Evolutionary conservation across 2,329 filamentous ascomycete genomes (phyloP).

Genomic region (Aspergillus viridinutans): DNA sequence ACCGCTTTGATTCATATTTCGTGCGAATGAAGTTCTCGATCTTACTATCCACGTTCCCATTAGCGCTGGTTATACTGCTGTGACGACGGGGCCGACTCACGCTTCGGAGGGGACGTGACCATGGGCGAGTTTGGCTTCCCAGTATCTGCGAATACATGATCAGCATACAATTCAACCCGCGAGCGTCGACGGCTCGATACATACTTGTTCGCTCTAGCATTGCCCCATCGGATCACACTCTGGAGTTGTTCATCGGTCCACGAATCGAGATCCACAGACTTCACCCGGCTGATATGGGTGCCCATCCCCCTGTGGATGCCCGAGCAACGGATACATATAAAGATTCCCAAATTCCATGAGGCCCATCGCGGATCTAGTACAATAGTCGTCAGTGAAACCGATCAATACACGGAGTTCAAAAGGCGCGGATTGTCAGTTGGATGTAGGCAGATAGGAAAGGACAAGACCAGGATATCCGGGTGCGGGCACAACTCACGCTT

Average conservation of each 20-base stretch:
- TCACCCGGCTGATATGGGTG: slow-evolving; percentile 96
- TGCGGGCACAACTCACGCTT: slow-evolving; percentile 64
- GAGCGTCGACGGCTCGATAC: slow-evolving; percentile 19
- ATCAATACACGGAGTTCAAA: not conserved
- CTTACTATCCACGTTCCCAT: slow-evolving; percentile 52
- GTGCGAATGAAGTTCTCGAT: slow-evolving; percentile 99
- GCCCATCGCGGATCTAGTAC: slow-evolving; percentile 89
- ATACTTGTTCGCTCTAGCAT: slow-evolving; percentile 89
- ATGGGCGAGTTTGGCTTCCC: slow-evolving; percentile 88
- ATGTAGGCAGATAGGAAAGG: not conserved
- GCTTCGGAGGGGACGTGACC: slow-evolving; percentile 92
- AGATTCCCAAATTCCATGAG: slow-evolving; percentile 96
- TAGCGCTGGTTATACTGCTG: slow-evolving; percentile 5
- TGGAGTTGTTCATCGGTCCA: slow-evolving; percentile 98
- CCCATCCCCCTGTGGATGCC: slow-evolving; percentile 99
- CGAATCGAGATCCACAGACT: slow-evolving; percentile 94
- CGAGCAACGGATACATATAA: slow-evolving; percentile 96
- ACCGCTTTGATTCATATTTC: slow-evolving; percentile 97
- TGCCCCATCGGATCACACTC: slow-evolving; percentile 93
- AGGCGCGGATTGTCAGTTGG: not conserved
- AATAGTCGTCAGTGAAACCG: slow-evolving; percentile 13
- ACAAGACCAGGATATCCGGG: slow-evolving; percentile 6
- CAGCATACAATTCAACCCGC: slow-evolving; percentile 3
- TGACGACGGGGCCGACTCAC: slow-evolving; percentile 34
- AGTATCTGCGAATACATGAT: slow-evolving; percentile 54